Evolutionary conservation across 2,329 filamentous ascomycete genomes (phyloP).

Genomic region (Pochonia chlamydosporia): DNA sequence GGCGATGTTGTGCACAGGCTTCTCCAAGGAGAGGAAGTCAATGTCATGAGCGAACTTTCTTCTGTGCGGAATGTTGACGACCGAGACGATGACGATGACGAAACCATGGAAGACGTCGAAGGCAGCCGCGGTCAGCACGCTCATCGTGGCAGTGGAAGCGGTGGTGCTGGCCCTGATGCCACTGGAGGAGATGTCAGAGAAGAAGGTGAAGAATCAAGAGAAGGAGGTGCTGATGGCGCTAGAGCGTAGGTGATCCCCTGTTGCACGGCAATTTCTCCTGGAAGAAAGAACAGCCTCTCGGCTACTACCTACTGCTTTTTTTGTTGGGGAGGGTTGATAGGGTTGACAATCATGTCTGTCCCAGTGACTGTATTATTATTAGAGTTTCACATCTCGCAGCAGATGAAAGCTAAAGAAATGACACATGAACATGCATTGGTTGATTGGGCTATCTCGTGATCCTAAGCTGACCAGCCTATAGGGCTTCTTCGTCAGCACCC

Average conservation of each 20-base stretch:
- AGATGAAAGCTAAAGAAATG: slow-evolving; percentile 18
- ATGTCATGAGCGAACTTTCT: slow-evolving; percentile 68
- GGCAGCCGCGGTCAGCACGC: slow-evolving; percentile 54
- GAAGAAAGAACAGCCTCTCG: slow-evolving; percentile 16
- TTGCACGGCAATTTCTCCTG: slow-evolving; percentile 19
- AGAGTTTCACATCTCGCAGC: slow-evolving; percentile 14
- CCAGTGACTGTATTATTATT: slow-evolving; percentile 25
- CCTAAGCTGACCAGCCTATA: slow-evolving; percentile 42
- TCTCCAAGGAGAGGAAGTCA: slow-evolving; percentile 82
- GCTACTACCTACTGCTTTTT: slow-evolving; percentile 12
- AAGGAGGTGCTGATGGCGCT: slow-evolving; percentile 92
- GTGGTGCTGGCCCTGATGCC: slow-evolving; percentile 78
- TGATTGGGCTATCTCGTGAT: slow-evolving; percentile 2
- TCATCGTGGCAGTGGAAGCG: slow-evolving; percentile 57
- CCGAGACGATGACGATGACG: slow-evolving; percentile 54
- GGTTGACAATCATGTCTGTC: slow-evolving; percentile 5
- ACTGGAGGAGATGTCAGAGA: slow-evolving; percentile 88
- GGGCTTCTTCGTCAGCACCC: slow-evolving; percentile 51
- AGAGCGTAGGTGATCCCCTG: slow-evolving; percentile 84
- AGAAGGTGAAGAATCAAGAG: slow-evolving; percentile 81
- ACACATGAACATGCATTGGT: slow-evolving; percentile 7
- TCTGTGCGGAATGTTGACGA: slow-evolving; percentile 49
- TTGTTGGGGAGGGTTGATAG: slow-evolving; percentile 9
- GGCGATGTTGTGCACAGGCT: slow-evolving; percentile 81
- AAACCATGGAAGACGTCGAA: slow-evolving; percentile 55